Base-by-base conservation (phyloP, 805 yeast genomes). In the Limtongia smithiae region DNA sequence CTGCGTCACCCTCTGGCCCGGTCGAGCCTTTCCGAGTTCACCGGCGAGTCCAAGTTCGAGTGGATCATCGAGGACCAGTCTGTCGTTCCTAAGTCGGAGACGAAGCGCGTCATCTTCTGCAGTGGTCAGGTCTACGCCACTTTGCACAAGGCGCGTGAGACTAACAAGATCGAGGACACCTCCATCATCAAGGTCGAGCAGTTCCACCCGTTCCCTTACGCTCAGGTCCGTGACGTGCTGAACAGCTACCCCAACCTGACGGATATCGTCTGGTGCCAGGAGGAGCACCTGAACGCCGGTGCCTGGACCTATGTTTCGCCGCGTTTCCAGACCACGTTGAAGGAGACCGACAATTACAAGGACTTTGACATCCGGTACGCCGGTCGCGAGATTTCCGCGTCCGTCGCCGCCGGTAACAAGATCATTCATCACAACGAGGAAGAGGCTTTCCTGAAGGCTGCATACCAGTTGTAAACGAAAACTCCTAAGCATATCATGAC, bases 281-380 rank as follows among this genome's bases (percentile, higher is more conserved):
- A 93, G 74, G 99, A 93, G 78, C 97, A 97, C 63, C 77, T 93
- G 73, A 93, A 93, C 76, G 91, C 91, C 82, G 98, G 98, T 71
- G 74, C 86, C 39, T 89, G 84, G 85, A 65, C 83, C 21, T 88
- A 66, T 65, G 91, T 77, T 48, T 73, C 78, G 53, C 98, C 97
- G 68, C 85, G 99, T 74, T 70, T 93, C 47, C 72, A 74, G 53
- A 85, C 95, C 39, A 77, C 83, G 36, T 70, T 91, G 70, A 76
- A 76, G 60, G 89, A 88, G 73, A 83, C 95, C 54, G 79, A 81
- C 44, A 73, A 73, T 54, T 83, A 84, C 73, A 72, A 77, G 63
- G 81, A 74, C 60, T 63, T 71, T 60, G 64, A 65, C 17, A 66
- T 85, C 53, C 82, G 97, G 72, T 93, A 86, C 68, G 94, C 94